phyloP scores from a whole-genome alignment of 2,329 filamentous ascomycete genomes.

The Verticillium albo-atrum region DNA sequence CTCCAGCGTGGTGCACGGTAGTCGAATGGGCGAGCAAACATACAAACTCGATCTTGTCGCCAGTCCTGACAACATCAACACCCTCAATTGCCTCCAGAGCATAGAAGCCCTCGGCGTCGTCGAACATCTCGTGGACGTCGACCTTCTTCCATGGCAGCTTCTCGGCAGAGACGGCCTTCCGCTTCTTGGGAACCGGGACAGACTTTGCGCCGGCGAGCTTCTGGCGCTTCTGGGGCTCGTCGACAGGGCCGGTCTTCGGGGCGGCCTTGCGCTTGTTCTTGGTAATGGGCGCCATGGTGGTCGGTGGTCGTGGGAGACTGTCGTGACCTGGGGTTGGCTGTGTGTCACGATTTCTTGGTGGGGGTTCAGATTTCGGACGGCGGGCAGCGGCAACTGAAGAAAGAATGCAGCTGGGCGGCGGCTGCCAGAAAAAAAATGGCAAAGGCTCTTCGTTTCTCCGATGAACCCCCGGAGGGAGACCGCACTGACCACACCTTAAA shows the following conservation, averaged over 20 bases:
- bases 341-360: background rate
- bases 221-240: slow-evolving; percentile 10
- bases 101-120: slow-evolving; percentile 91
- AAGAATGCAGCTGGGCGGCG: background rate
- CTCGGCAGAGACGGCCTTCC: slow-evolving; percentile 38
- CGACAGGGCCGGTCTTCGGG: slow-evolving; percentile 2
- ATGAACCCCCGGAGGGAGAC: background rate
- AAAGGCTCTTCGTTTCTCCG: slow-evolving; percentile 7
- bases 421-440: slow-evolving; percentile 5
- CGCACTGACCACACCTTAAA: slow-evolving; percentile 24
- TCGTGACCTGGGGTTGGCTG: background rate
- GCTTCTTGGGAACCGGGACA: slow-evolving; percentile 22
- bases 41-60: slow-evolving; percentile 54
- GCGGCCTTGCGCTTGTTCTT: slow-evolving; percentile 12
- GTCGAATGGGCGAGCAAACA: too few relatives aligned
- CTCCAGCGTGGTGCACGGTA: too few relatives aligned
- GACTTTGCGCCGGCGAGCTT: slow-evolving; percentile 5
- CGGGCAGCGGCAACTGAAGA: background rate
- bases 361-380: background rate
- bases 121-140: slow-evolving; percentile 70
- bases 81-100: slow-evolving; percentile 89
- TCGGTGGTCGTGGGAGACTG: background rate
- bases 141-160: slow-evolving; percentile 53
- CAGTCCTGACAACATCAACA: slow-evolving; percentile 74
- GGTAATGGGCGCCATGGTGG: slow-evolving; percentile 6